These are phyloP conservation scores for Solanum sitiens DNA, from an alignment of 257 asterid genomes.

Conservation along the genomic window DNA sequence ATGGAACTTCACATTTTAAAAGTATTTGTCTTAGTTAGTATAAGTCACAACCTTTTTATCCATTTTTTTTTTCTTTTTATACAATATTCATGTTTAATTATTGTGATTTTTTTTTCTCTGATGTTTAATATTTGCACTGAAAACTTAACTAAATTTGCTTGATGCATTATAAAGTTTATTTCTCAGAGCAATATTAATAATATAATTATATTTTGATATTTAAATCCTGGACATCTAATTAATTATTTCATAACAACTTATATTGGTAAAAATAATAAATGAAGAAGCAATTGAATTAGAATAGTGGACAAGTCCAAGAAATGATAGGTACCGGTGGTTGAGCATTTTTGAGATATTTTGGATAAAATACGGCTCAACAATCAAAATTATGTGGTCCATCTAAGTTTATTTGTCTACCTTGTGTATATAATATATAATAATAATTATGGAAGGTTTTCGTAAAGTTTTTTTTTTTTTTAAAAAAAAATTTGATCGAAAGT, in stretches of 20 bases:
- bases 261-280: neutral
- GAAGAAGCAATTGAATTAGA: neutral
- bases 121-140: fast-evolving
- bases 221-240: neutral
- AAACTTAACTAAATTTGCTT: neutral
- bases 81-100: neutral
- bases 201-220: neutral
- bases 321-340: neutral
- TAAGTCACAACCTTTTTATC: neutral
- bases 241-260: neutral
- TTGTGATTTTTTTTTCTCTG: no score
- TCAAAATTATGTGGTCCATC: constrained; percentile 21
- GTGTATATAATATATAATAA: neutral
- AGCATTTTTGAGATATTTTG: constrained; percentile 5
- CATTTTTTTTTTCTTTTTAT: neutral
- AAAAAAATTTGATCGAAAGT: no score
- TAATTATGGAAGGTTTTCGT: neutral
- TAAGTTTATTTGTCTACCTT: neutral
- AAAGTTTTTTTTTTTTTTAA: no score
- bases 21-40: neutral
- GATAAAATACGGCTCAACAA: neutral
- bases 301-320: neutral
- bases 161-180: neutral
- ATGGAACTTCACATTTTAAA: neutral
- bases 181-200: neutral